These are phyloP conservation scores for Torulaspora gathmanii DNA, from an alignment of 805 yeast species.

Conservation along the genomic window DNA sequence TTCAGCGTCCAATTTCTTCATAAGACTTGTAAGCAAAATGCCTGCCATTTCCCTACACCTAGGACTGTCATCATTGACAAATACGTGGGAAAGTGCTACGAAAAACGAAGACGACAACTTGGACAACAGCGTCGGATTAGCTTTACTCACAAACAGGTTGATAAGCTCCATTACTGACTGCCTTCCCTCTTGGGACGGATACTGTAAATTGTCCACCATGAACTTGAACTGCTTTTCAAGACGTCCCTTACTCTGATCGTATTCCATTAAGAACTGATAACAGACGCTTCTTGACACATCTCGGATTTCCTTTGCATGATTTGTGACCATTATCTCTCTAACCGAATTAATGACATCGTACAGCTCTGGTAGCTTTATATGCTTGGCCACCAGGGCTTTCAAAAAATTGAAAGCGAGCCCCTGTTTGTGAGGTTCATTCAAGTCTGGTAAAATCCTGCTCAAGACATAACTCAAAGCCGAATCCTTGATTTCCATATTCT, in stretches of 20 bases:
- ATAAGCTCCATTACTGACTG: conserved; percentile 87
- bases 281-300: conserved; percentile 79
- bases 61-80: conserved; percentile 70
- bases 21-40: conserved; percentile 50
- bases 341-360: conserved; percentile 84
- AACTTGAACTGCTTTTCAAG: conserved; percentile 78
- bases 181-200: conserved; percentile 82
- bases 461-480: conserved; percentile 69
- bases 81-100: conserved; percentile 71
- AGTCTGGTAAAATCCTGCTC: conserved; percentile 71
- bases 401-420: conserved; percentile 83
- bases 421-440: conserved; percentile 85
- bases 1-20: conserved; percentile 44
- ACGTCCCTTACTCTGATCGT: conserved; percentile 86
- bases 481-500: conserved; percentile 61
- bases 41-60: conserved; percentile 83
- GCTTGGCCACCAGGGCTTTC: conserved; percentile 69
- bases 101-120: conserved; percentile 73
- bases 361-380: conserved; percentile 75
- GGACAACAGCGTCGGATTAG: conserved; percentile 53
- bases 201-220: conserved; percentile 72
- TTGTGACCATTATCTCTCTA: conserved; percentile 81
- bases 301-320: conserved; percentile 75
- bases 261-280: conserved; percentile 84
- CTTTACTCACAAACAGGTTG: conserved; percentile 61